Base-by-base conservation (phyloP, 2,329 filamentous ascomycete genomes). In the Tolypocladium tundrense region DNA sequence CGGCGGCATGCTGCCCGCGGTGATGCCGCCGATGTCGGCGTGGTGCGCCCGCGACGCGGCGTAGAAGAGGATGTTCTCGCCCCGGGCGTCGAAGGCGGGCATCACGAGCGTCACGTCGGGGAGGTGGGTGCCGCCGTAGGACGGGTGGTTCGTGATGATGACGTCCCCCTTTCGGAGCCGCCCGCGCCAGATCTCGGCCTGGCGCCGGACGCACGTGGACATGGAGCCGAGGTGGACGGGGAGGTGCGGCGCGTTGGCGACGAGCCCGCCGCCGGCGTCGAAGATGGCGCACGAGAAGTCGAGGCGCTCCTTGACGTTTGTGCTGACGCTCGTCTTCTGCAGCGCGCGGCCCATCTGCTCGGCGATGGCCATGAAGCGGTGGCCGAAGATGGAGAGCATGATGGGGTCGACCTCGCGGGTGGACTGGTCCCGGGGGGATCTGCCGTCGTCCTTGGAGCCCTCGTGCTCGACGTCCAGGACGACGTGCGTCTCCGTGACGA, bases 271-370 rank as follows among this genome's bases (percentile, higher is more conserved):
- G 24, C 86, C 86, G 70, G 10, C 85, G 77, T 89, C 87, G 66
- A 93, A 93, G 0, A 93, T 75, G 2, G 89, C 89, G 63, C 89
- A 93, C 1, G 87, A 90, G 67, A 91, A 93, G 66, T 93, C 89
- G 1, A 93, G 77, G 3, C 88, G 81, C 67, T 93, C 90, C 66
- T 93, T 88, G 69, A 92, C 88, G 64, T 91, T 92, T 0, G 86
- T 90, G 58, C 83, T 87, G 19, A 92, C 86, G 62, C 84, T 86
- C 0, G 88, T 91, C 73, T 91, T 91, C 66, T 91, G 88, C 21
- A 93, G 72, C 3, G 87, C 86, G 55, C 86, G 79, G 0, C 89
- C 88, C 88, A 92, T 92, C 66, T 92, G 88, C 70, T 92, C 89
- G 0, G 89, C 89, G 61, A 92, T 90, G 3, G 86, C 85, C 88